Percentiles rank a stretch among this genome's conserved stretches.
phyloP scores from a whole-genome alignment of 257 asterid species.

The Primulina eburnea region DNA sequence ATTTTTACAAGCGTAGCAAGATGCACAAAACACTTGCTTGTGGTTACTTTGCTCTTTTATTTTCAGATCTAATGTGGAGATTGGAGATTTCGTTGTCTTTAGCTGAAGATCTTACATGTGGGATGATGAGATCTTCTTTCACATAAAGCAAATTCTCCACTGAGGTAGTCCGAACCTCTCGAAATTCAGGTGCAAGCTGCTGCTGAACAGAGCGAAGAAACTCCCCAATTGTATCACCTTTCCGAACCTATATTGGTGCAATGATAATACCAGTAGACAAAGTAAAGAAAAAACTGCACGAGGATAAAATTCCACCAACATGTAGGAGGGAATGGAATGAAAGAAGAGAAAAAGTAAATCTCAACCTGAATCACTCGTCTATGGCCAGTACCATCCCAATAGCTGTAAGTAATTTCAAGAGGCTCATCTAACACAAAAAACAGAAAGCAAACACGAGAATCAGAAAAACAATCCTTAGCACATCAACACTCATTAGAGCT shows the following conservation, averaged over 20 bases:
- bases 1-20: constrained; percentile 4
- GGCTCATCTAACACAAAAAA: constrained; percentile 64
- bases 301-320: not conserved
- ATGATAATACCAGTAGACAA: constrained; percentile 9
- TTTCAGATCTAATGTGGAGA: not conserved
- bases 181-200: constrained; percentile 97
- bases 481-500: constrained; percentile 15
- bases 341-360: constrained; percentile 1
- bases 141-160: constrained; percentile 97
- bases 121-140: constrained; percentile 97
- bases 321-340: not conserved
- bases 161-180: constrained; percentile 93
- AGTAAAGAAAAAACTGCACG: not conserved
- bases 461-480: constrained; percentile 21
- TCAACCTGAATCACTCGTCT: constrained; percentile 78
- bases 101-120: constrained; percentile 66
- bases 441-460: constrained; percentile 24
- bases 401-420: constrained; percentile 92
- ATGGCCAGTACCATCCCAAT: constrained; percentile 99
- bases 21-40: not conserved
- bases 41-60: not conserved
- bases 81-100: constrained; percentile 3
- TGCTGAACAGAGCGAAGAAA: constrained; percentile 96
- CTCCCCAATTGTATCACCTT: constrained; percentile 92
- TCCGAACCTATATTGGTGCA: constrained; percentile 57